These are phyloP conservation scores for Leccinum pachyderme DNA, from an alignment of 1,284 basidiomycete species.

Conservation along the genomic window DNA sequence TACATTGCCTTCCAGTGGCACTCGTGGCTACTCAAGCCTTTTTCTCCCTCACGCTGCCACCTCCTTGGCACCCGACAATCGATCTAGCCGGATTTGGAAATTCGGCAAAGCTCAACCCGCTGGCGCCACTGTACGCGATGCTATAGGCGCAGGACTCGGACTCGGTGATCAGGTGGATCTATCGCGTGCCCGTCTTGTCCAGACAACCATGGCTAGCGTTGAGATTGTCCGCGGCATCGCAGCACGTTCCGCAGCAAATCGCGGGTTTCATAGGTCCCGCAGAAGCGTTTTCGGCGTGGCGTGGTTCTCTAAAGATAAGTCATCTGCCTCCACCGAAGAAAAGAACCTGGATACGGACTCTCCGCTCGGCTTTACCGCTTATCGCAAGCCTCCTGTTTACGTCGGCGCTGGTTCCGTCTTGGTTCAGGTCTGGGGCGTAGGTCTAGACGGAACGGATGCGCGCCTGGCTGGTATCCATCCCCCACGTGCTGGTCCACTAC, in stretches of 20 bases:
- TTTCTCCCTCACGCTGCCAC: conserved; percentile 62
- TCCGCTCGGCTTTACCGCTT: conserved; percentile 57
- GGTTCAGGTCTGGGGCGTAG: conserved; percentile 85
- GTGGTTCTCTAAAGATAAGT: conserved; percentile 33
- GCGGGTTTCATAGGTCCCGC: conserved; percentile 22
- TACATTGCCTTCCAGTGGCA: conserved; percentile 49
- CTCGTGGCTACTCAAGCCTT: conserved; percentile 66
- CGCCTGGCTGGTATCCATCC: conserved; percentile 48
- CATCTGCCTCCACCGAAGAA: conserved; percentile 4
- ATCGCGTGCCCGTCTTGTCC: conserved; percentile 71
- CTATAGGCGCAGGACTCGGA: conserved; percentile 29
- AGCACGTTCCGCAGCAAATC: conserved; percentile 15
- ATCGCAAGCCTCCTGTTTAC: conserved; percentile 72
- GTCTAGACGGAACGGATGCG: conserved; percentile 71
- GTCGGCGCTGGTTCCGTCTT: conserved; percentile 67
- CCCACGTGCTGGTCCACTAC: conserved; percentile 11
- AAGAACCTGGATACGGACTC: conserved; percentile 24
- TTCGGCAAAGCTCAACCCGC: conserved; percentile 15
- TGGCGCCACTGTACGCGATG: conserved; percentile 22
- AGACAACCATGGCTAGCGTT: conserved; percentile 83
- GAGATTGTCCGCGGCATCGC: conserved; percentile 70
- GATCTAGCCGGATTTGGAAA: conserved; percentile 28
- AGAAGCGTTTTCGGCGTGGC: conserved; percentile 26
- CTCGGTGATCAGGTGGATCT: conserved; percentile 60
- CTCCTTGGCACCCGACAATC: conserved; percentile 12